Conservation (phyloP, 192 early-diverging fungal genomes). For the Coemansia sp. region DNA sequence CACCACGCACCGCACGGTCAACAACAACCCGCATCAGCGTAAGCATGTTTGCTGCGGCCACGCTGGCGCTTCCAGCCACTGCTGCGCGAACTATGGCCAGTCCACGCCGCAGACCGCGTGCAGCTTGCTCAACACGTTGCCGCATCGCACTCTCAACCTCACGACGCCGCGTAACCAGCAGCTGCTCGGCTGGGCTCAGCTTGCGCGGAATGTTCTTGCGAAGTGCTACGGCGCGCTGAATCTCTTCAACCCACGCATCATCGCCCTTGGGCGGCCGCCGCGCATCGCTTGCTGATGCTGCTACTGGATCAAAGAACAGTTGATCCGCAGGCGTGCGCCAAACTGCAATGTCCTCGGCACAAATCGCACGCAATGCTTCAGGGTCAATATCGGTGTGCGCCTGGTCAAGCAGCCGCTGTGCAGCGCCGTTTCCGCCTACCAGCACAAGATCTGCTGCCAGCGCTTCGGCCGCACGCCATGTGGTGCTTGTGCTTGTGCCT, state of each 20-base stretch:
- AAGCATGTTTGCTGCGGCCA: conserved; percentile 60
- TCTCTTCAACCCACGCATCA: conserved; percentile 44
- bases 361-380: conserved; percentile 13
- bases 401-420: conserved; percentile 30
- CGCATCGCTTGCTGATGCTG: conserved; percentile 4
- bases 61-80: conserved; percentile 58
- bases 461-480: conserved; percentile 13
- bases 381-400: conserved; percentile 33
- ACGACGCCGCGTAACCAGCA: conserved; percentile 66
- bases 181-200: conserved; percentile 64
- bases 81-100: conserved; percentile 68
- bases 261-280: conserved; percentile 14
- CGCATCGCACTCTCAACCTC: conserved; percentile 75
- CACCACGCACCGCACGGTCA: conserved; percentile 34
- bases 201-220: conserved; percentile 28
- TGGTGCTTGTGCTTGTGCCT: neutral
- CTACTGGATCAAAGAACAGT: conserved; percentile 39
- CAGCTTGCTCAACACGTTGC: conserved; percentile 58
- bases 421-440: conserved; percentile 32
- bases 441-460: conserved; percentile 36
- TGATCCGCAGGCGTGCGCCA: conserved; percentile 35
- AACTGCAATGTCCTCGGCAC: conserved; percentile 33
- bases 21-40: conserved; percentile 60
- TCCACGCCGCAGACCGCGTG: conserved; percentile 57
- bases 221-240: conserved; percentile 31